phyloP scores from a whole-genome alignment of 2,329 filamentous ascomycete genomes.

The Venturia carpophila region DNA sequence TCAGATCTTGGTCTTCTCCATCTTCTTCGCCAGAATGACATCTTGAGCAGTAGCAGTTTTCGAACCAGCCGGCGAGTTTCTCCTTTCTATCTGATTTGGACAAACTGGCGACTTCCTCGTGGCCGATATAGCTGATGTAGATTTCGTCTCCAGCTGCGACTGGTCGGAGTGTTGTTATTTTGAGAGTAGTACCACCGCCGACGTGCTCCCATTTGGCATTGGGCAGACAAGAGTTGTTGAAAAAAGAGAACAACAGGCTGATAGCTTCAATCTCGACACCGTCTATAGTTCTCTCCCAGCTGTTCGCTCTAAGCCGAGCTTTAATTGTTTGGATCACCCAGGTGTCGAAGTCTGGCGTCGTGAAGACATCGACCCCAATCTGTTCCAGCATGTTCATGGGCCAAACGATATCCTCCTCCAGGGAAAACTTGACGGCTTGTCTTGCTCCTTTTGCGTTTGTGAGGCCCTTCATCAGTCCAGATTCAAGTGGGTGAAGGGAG shows the following conservation, averaged over 20 bases:
- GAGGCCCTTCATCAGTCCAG: neutral
- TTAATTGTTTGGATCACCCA: constrained; percentile 7
- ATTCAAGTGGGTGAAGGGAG: neutral
- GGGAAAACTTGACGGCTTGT: constrained; percentile 1
- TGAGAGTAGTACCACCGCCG: neutral
- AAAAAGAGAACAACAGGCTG: neutral
- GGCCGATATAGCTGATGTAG: neutral
- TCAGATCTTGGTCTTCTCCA: neutral
- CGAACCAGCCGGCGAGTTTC: neutral
- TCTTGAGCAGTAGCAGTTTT: neutral
- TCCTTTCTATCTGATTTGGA: neutral
- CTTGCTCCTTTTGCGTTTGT: neutral
- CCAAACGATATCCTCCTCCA: neutral
- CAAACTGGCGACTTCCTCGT: neutral
- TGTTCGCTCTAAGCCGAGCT: neutral
- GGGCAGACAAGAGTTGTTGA: neutral
- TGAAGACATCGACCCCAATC: constrained; percentile 5
- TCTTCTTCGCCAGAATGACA: neutral
- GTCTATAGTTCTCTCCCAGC: neutral
- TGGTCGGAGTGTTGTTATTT: neutral
- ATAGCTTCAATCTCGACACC: neutral
- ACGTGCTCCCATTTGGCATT: neutral
- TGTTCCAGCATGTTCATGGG: neutral
- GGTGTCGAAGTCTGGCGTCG: neutral
- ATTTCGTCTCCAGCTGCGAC: neutral